Conservation (phyloP, 805 yeast genomes). For the Kurtzmaniella cleridarum region DNA sequence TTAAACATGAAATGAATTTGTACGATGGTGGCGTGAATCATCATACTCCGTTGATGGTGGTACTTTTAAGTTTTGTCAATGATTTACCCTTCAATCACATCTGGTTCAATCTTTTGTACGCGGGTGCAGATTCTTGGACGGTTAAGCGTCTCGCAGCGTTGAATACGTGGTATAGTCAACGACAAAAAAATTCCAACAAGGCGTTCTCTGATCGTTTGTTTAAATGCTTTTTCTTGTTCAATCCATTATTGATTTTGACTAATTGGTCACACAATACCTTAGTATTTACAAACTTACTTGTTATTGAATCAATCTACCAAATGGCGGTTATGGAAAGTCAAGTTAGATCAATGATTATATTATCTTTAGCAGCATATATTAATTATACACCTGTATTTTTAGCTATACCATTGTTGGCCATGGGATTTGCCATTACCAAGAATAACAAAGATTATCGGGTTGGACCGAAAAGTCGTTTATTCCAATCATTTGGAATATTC, state of each 20-base stretch:
- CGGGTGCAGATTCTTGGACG: slow-evolving; percentile 53
- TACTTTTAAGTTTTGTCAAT: slow-evolving; percentile 38
- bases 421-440: slow-evolving; percentile 19
- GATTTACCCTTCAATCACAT: slow-evolving; percentile 17
- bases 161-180: slow-evolving; percentile 34
- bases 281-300: slow-evolving; percentile 52
- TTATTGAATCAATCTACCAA: slow-evolving; percentile 44
- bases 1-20: slow-evolving; percentile 51
- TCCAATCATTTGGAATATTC: slow-evolving; percentile 16
- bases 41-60: slow-evolving; percentile 73
- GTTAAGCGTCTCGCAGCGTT: slow-evolving; percentile 50
- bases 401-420: slow-evolving; percentile 49
- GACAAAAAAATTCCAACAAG: slow-evolving; percentile 7
- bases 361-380: slow-evolving; percentile 62
- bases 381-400: slow-evolving; percentile 59
- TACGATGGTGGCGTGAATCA: slow-evolving; percentile 85
- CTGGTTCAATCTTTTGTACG: slow-evolving; percentile 41
- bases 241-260: slow-evolving; percentile 73
- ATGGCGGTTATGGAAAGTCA: slow-evolving; percentile 35
- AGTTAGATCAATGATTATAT: slow-evolving; percentile 41
- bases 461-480: not conserved
- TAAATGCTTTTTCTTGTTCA: slow-evolving; percentile 65
- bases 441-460: slow-evolving; percentile 1
- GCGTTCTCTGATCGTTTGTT: slow-evolving; percentile 39
- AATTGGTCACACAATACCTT: slow-evolving; percentile 65